Conservation (phyloP, 495 filamentous ascomycete genomes). For the Tuber microsphaerosporum region DNA sequence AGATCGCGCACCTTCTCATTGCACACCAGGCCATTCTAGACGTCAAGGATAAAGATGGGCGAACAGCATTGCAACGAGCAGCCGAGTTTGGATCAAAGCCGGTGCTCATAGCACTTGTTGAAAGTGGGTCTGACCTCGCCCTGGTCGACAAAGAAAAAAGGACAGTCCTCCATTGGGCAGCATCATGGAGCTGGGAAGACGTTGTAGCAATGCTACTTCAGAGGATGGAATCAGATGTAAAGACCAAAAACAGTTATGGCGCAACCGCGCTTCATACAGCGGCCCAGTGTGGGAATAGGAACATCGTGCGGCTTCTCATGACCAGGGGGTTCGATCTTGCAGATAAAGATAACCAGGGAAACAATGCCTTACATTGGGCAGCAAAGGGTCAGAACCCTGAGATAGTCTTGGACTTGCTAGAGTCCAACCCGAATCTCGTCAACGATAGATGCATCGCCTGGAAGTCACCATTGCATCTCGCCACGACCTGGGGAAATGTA, state of each 20-base stretch:
- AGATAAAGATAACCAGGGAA: constrained; percentile 26
- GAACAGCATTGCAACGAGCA: constrained; percentile 2
- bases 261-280: constrained; percentile 21
- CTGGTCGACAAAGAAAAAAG: background rate
- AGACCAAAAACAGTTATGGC: background rate
- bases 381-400: constrained; percentile 25
- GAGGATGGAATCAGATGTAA: background rate
- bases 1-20: background rate
- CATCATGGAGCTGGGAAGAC: background rate
- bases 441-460: background rate
- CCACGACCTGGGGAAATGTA: background rate
- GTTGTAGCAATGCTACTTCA: background rate
- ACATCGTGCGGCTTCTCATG: constrained; percentile 24
- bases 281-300: constrained; percentile 22
- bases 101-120: background rate
- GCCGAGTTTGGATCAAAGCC: background rate
- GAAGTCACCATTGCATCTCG: background rate
- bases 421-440: background rate
- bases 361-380: constrained; percentile 32
- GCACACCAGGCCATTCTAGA: background rate
- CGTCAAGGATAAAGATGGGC: background rate
- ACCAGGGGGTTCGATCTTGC: constrained; percentile 14
- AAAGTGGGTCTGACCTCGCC: background rate
- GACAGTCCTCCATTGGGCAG: background rate
- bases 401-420: constrained; percentile 12